These are phyloP conservation scores for Erythrobasidium hasegawianum DNA, from an alignment of 1,284 basidiomycete genomes.

Conservation along the genomic window DNA sequence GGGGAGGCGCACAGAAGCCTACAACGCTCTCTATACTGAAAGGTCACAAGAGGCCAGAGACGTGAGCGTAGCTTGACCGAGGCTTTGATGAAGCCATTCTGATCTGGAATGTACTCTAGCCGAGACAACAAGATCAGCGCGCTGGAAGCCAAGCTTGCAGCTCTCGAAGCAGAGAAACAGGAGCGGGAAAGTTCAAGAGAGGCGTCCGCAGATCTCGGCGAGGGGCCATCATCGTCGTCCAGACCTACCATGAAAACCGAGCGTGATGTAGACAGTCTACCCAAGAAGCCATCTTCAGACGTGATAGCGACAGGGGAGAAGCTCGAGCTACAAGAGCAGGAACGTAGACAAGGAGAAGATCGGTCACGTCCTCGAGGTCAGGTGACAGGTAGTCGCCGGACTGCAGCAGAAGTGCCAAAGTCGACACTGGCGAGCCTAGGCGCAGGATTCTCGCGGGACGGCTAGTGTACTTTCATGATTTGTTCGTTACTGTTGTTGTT, in stretches of 20 bases:
- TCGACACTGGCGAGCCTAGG: conserved; percentile 25
- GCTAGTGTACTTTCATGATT: not conserved
- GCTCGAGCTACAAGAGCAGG: not conserved
- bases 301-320: conserved; percentile 26
- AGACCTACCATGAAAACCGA: not conserved
- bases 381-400: conserved; percentile 13
- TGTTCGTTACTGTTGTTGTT: not conserved
- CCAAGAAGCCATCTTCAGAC: conserved; percentile 9
- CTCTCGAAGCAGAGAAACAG: conserved; percentile 18
- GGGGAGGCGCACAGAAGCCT: conserved; percentile 56
- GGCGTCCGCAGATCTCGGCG: not conserved
- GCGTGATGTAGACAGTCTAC: not conserved
- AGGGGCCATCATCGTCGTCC: no score
- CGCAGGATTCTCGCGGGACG: conserved; percentile 6
- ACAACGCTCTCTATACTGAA: conserved; percentile 86
- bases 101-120: conserved; percentile 52
- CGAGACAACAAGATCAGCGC: conserved; percentile 85
- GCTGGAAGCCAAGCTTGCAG: conserved; percentile 65
- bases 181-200: conserved; percentile 9
- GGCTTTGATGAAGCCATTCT: no score
- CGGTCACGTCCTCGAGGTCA: not conserved
- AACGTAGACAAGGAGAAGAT: not conserved
- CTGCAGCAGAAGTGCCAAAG: conserved; percentile 4
- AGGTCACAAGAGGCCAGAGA: conserved; percentile 59
- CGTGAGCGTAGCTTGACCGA: no score